Evolutionary conservation across 2,329 filamentous ascomycete genomes (phyloP).

Genomic region (Xylariaceae sp.): DNA sequence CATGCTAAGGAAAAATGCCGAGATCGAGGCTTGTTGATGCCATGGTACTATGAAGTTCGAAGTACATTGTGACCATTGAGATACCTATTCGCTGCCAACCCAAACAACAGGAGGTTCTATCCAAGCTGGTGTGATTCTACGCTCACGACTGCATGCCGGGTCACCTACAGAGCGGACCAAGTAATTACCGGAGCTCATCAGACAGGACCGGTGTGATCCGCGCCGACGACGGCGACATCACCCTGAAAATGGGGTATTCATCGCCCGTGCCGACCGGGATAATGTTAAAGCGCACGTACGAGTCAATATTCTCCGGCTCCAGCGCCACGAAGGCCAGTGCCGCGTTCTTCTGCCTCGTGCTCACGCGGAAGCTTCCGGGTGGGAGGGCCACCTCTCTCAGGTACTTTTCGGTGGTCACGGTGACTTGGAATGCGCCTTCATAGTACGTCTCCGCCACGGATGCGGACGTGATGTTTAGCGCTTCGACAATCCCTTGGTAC

Average conservation of each 20-base stretch:
- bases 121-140: too few relatives aligned
- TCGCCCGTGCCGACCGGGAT: slow-evolving; percentile 25
- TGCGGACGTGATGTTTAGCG: slow-evolving; percentile 21
- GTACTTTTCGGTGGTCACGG: slow-evolving; percentile 21
- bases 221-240: slow-evolving; percentile 3
- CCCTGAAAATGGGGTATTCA: slow-evolving; percentile 29
- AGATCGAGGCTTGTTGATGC: too few relatives aligned
- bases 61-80: too few relatives aligned
- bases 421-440: slow-evolving; percentile 28
- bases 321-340: slow-evolving; percentile 29
- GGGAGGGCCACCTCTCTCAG: slow-evolving; percentile 22
- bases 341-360: slow-evolving; percentile 28
- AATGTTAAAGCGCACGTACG: slow-evolving; percentile 29
- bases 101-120: too few relatives aligned
- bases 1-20: too few relatives aligned
- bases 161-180: too few relatives aligned
- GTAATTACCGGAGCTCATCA: slow-evolving; percentile 12
- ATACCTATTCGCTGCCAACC: too few relatives aligned
- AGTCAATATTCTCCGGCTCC: slow-evolving; percentile 30
- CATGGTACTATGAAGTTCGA: too few relatives aligned
- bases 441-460: slow-evolving; percentile 21
- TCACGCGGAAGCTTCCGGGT: slow-evolving; percentile 24
- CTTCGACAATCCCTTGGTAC: slow-evolving; percentile 25
- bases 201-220: background rate
- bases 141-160: too few relatives aligned